Conservation (phyloP, 108 stramenopile genomes). For the Epithemia pelagica region DNA sequence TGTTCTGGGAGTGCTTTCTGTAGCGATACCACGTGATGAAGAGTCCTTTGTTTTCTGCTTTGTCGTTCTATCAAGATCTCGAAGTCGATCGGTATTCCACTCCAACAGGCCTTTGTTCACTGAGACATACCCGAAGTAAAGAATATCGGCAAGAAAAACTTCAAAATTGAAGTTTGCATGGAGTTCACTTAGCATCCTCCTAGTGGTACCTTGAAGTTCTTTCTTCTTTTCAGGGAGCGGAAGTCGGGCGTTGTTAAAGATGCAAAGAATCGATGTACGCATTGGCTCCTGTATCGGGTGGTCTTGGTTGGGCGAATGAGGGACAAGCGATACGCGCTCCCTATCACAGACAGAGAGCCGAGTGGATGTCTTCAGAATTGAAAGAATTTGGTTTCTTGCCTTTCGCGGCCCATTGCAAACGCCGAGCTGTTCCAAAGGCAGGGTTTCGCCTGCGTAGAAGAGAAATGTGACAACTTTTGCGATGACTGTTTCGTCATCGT, state of each 20-base stretch:
- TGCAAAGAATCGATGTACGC: neutral
- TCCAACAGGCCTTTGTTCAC: neutral
- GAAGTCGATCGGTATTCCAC: neutral
- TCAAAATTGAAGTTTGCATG: neutral
- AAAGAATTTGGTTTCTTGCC: neutral
- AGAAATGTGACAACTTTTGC: no score
- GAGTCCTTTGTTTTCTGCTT: no score
- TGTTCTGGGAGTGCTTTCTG: no score
- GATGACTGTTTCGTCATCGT: no score
- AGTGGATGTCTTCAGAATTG: neutral
- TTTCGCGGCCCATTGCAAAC: neutral
- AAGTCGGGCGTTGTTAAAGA: neutral
- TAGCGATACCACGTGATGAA: no score
- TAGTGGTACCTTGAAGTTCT: neutral
- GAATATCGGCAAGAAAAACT: neutral
- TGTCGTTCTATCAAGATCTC: no score
- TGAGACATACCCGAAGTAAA: neutral
- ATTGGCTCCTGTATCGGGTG: neutral
- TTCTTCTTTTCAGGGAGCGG: neutral
- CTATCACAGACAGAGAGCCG: neutral
- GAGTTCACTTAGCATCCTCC: neutral
- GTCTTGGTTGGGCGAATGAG: neutral
- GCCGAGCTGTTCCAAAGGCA: no score
- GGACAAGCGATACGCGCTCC: neutral
- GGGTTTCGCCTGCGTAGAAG: no score